phyloP scores from a whole-genome alignment of 106 monocot species.

The Acorus gramineus region DNA sequence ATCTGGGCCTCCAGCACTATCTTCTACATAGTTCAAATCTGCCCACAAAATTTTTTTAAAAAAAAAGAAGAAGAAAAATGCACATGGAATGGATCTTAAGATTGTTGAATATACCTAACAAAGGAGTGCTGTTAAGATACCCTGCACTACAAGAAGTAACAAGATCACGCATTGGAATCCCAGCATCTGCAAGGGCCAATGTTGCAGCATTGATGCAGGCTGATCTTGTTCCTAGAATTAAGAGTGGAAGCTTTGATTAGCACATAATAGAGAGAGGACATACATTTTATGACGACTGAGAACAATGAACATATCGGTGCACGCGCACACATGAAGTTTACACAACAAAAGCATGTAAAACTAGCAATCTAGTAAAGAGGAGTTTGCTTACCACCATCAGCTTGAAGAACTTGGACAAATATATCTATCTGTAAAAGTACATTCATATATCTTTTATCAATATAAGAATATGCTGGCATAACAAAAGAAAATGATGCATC shows the following conservation, averaged over 20 bases:
- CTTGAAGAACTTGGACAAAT: slow-evolving; percentile 95
- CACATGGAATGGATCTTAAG: not conserved
- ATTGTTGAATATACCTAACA: slow-evolving; percentile 47
- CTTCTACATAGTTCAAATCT: slow-evolving; percentile 93
- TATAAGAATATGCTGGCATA: not conserved
- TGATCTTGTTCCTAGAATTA: slow-evolving; percentile 69
- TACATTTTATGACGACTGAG: no score
- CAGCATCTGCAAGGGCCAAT: slow-evolving; percentile 92
- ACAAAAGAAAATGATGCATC: not conserved
- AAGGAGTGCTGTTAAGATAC: slow-evolving; percentile 70
- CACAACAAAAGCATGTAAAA: not conserved
- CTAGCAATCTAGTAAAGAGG: not conserved
- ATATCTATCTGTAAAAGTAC: slow-evolving; percentile 63
- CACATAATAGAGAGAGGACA: no score
- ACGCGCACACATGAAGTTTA: not conserved
- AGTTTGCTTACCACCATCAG: slow-evolving; percentile 69
- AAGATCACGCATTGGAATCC: slow-evolving; percentile 93
- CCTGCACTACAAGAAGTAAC: slow-evolving; percentile 92
- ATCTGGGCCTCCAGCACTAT: slow-evolving; percentile 96
- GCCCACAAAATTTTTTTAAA: slow-evolving; percentile 6
- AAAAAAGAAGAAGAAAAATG: no score
- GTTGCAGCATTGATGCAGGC: slow-evolving; percentile 99
- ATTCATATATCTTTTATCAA: not conserved
- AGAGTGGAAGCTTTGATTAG: no score
- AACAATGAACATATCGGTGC: no score